Percentiles rank a stretch among this genome's conserved stretches.
phyloP scores from a whole-genome alignment of 192 early-diverging fungal species.

The Dimargaris cristalligena region DNA sequence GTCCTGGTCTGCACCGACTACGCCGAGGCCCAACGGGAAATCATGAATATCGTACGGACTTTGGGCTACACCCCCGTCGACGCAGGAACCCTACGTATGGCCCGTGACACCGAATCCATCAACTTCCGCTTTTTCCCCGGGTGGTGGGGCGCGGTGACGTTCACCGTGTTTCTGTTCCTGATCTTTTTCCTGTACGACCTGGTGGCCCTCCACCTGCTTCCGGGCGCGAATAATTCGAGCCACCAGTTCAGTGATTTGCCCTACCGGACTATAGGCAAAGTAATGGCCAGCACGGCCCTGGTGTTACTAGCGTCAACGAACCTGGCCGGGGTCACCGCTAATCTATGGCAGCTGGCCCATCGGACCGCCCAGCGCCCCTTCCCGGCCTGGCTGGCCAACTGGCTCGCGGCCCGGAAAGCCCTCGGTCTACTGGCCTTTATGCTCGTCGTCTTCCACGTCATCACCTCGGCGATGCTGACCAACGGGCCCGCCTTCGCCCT shows the following conservation, averaged over 20 bases:
- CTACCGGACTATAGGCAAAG: background rate
- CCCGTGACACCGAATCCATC: background rate
- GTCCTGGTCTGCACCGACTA: constrained; percentile 6
- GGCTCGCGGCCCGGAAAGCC: constrained; percentile 6
- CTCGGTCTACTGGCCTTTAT: constrained; percentile 9
- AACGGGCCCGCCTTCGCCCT: too few species aligned
- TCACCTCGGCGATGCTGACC: background rate
- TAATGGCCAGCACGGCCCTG: background rate
- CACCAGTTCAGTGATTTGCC: constrained; percentile 1
- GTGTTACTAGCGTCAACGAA: constrained; percentile 1
- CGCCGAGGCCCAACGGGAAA: constrained; percentile 1
- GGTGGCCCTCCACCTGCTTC: background rate
- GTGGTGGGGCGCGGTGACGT: constrained; percentile 10
- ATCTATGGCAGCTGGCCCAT: constrained; percentile 7
- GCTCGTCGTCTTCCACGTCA: constrained; percentile 2
- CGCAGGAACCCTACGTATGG: constrained; percentile 6
- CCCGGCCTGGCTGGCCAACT: constrained; percentile 10
- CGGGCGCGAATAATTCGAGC: too few species aligned
- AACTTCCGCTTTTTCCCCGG: constrained; percentile 5
- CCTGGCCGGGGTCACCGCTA: constrained; percentile 7
- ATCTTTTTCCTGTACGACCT: background rate
- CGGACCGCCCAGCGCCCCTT: background rate
- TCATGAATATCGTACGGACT: constrained; percentile 8
- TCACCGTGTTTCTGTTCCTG: background rate
- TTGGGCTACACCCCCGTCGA: constrained; percentile 4